Evolutionary conservation across 495 filamentous ascomycete genomes (phyloP).

Genomic region (Aspergillus leporis): DNA sequence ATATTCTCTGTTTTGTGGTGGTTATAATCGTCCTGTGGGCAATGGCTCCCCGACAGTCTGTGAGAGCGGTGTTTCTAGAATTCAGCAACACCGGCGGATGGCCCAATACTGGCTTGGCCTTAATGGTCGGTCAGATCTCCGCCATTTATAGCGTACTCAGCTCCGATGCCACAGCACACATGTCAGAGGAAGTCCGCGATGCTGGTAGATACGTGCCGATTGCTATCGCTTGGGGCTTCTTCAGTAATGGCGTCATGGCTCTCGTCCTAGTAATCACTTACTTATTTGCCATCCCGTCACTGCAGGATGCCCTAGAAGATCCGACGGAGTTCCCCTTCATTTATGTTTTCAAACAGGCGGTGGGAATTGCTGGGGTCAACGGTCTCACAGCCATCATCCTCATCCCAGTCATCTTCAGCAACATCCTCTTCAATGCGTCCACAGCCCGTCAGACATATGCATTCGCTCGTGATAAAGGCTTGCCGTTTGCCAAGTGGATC

Average conservation of each 20-base stretch:
- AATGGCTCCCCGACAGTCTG: constrained; percentile 33
- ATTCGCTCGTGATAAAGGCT: constrained; percentile 25
- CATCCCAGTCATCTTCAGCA: constrained; percentile 25
- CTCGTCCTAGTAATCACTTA: constrained; percentile 35
- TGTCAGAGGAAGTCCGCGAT: constrained; percentile 44
- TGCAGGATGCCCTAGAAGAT: constrained; percentile 28
- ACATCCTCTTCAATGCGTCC: constrained; percentile 23
- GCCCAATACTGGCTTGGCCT: constrained; percentile 40
- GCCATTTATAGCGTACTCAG: constrained; percentile 34
- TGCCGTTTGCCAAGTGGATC: constrained; percentile 49
- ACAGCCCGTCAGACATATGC: constrained; percentile 23
- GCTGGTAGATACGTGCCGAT: constrained; percentile 33
- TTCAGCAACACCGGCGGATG: constrained; percentile 42
- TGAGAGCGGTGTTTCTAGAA: constrained; percentile 38
- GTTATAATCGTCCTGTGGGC: constrained; percentile 42
- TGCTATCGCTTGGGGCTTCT: constrained; percentile 32
- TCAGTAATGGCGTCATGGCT: constrained; percentile 38
- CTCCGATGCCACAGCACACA: constrained; percentile 38
- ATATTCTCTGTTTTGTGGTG: constrained; percentile 47
- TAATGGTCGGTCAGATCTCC: constrained; percentile 25
- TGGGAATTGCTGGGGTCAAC: constrained; percentile 26
- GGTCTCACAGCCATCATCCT: constrained; percentile 24
- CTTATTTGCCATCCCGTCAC: constrained; percentile 41
- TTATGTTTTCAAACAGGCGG: constrained; percentile 30
- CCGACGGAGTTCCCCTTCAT: constrained; percentile 34